Base-by-base conservation (phyloP, 495 filamentous ascomycete genomes). In the Aspergillus kassunensis region DNA sequence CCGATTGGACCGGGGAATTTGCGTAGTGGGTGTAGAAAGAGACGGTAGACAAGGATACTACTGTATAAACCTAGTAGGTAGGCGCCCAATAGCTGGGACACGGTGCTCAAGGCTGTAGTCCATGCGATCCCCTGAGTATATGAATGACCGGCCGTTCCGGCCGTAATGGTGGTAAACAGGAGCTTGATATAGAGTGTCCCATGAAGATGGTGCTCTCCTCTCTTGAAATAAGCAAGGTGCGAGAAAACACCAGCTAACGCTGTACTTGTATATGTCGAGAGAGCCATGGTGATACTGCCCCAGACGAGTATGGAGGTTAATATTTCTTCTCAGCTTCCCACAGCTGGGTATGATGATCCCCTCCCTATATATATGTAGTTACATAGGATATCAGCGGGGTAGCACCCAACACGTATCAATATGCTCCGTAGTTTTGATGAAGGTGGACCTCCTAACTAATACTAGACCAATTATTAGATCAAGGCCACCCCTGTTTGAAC, bases 11-110 rank as follows among this genome's bases (percentile, higher is more conserved):
- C 44, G 2, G 51, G 51, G 35, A 54, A 54, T 11, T 25, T 18
- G 10, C 18, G 15, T 9, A 54, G 23, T 1, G 51, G 51, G 15
- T 54, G 51, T 6, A 48, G 4, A 2, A 44, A 31, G 11, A 42
- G 3, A 3, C 51, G 34, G 16, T 54, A 54, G 11, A 41, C 16
- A 3, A 54, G 18, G 16, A 42, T 15, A 31, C 43, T 48, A 10
- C 34, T 2, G 15, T 54, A 54, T 6, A 54, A 11, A 0, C 51
- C 51, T 1, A 46, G 16, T 16, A 54, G 33, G 25, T 47, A 52
- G 44, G 36, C 35, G 4, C 19, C 25, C 9, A 30, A 10, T 9
- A 33, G 25, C 24, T 27, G 4, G 24, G 24, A 27, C 24, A 27
- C 24, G 4, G 24, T 27, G 24, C 24, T 27, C 9, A 27, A 27